Base-by-base conservation (phyloP, 2,329 filamentous ascomycete genomes). In the Mariannaea sp. region DNA sequence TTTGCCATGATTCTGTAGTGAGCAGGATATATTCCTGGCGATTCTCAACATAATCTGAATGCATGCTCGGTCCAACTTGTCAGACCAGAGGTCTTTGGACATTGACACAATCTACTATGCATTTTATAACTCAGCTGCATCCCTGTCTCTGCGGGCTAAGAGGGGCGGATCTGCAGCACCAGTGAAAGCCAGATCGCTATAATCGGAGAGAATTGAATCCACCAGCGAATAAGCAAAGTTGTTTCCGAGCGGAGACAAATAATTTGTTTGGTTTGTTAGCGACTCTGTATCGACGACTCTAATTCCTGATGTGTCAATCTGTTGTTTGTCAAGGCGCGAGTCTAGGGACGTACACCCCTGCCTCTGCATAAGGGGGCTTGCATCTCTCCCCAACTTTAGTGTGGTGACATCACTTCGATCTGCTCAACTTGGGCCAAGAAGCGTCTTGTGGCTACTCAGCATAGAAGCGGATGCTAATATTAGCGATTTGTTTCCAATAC, bases 401-500 rank as follows among this genome's bases (percentile, higher is more conserved):
- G 56, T 33, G 49, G 27, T 51, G 49, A 44, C 45, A 47, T 50
- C 51, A 59, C 54, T 53, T 47, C 60, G 49, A 55, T 53, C 41
- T 52, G 35, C 41, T 39, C 24, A 19, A 32, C 48, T 49, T 46
- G 32, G 22, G 5, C 8, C 50, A 38, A 53, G 40, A 27, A 55
- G 44, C 36, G 49, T 52, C 43, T 49, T 46, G 50, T 35, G 41
- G 35, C 41, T 32, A 24, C 17, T 41, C 27, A 53, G 12, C 4
- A 13, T 39, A 51, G 50, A 53, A 46, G 56, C 38, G 35, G 38
- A 41, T 48, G 44, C 51, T 41, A 55, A 45, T 55, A 53, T 45
- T 58, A n/a, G 57, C 57, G 43, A 55, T 40, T 32, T 22, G 49
- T 16, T 4, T 12, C 48, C 27, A 44, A 41, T 19, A 41, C 32